Evolutionary conservation across 371 early-diverging fungal genomes (phyloP).

Genomic region (Sanchytrium tribonematis): DNA sequence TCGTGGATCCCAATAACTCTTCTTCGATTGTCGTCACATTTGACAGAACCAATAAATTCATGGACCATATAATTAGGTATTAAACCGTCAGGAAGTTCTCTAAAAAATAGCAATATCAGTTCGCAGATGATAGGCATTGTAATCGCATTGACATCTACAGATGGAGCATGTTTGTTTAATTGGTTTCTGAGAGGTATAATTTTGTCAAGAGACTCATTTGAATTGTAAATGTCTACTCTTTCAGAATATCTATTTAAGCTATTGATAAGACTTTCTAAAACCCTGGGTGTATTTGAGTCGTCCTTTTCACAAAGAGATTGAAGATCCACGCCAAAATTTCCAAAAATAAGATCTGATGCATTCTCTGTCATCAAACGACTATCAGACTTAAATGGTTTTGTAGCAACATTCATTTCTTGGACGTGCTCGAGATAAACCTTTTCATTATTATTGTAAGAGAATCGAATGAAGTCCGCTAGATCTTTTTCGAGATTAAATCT

Average conservation of each 20-base stretch:
- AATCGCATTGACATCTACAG: not conserved
- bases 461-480: not conserved
- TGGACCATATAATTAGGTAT: constrained; percentile 31
- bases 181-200: not conserved
- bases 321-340: not conserved
- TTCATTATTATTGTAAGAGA: not conserved
- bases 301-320: not conserved
- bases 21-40: constrained; percentile 25
- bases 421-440: not conserved
- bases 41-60: constrained; percentile 33
- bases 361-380: not conserved
- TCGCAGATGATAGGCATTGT: not conserved
- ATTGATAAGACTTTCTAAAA: not conserved
- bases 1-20: constrained; percentile 31
- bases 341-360: not conserved
- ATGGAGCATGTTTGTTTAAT: not conserved
- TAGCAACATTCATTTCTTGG: not conserved
- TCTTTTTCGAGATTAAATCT: not conserved
- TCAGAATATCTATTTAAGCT: not conserved
- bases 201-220: not conserved
- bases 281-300: not conserved
- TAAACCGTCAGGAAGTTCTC: constrained; percentile 60
- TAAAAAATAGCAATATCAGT: constrained; percentile 30
- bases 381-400: not conserved
- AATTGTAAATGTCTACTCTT: not conserved